Percentiles rank a stretch among this genome's conserved stretches.
Evolutionary conservation across 2,329 filamentous ascomycete genomes (phyloP).

Genomic region (Arthrobotrys iridis): DNA sequence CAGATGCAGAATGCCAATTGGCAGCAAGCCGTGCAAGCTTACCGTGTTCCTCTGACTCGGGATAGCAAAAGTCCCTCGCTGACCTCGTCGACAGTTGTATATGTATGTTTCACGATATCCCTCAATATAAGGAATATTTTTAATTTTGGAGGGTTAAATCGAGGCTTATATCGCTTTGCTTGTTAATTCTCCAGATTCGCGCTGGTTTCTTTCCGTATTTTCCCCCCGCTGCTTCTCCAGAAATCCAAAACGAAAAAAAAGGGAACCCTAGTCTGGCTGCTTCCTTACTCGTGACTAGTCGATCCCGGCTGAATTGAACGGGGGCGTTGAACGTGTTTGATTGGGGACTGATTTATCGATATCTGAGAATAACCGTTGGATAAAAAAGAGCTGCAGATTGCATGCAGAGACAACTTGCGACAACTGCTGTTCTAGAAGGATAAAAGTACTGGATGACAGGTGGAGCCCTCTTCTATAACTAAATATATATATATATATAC

Average conservation of each 20-base stretch:
- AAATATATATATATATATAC: too few relatives aligned
- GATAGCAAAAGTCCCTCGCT: slow-evolving; percentile 52
- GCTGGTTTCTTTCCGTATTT: slow-evolving; percentile 34
- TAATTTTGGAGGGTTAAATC: too few relatives aligned
- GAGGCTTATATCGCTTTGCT: not conserved
- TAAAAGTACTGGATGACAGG: slow-evolving; percentile 26
- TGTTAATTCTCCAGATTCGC: slow-evolving; percentile 40
- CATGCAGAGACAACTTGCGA: slow-evolving; percentile 32
- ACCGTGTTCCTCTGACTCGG: slow-evolving; percentile 36
- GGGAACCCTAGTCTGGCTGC: slow-evolving; percentile 16
- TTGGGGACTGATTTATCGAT: slow-evolving; percentile 42
- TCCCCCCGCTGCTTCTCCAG: slow-evolving; percentile 35
- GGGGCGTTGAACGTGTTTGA: slow-evolving; percentile 2
- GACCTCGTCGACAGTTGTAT: slow-evolving; percentile 14
- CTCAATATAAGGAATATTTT: slow-evolving; percentile 16
- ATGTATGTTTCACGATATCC: slow-evolving; percentile 55
- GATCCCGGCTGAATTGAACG: slow-evolving; percentile 52
- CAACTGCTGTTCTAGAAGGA: slow-evolving; percentile 39
- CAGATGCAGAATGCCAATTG: slow-evolving; percentile 54
- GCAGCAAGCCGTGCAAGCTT: slow-evolving; percentile 49
- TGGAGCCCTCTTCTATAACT: slow-evolving; percentile 21
- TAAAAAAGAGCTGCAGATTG: slow-evolving; percentile 45
- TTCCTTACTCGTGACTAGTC: slow-evolving; percentile 42
- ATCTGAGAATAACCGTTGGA: slow-evolving; percentile 52
- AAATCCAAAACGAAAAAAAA: slow-evolving; percentile 11